Conservation (phyloP, 495 filamentous ascomycete genomes). For the Penicillium soppii region DNA sequence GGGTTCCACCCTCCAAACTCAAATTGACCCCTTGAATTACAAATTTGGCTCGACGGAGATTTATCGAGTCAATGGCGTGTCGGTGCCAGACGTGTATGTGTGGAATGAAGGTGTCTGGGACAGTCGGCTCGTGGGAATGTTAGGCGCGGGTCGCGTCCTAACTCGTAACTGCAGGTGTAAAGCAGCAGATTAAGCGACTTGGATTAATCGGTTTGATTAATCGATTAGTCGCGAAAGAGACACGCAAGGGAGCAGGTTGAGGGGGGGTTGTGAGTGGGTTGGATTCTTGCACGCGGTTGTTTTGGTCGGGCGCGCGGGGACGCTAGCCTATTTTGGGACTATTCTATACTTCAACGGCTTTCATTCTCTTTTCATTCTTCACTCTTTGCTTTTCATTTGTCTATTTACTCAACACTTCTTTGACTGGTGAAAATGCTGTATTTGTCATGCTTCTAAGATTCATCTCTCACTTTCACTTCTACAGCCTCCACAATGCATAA, state of each 20-base stretch:
- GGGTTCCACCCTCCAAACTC: not conserved
- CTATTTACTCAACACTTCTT: not conserved
- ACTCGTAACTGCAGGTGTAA: not conserved
- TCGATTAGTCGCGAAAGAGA: constrained; percentile 1
- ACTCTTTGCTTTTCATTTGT: not conserved
- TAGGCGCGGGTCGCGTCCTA: constrained; percentile 10
- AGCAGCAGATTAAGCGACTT: constrained; percentile 3
- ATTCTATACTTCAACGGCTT: constrained; percentile 9
- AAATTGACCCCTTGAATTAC: not conserved
- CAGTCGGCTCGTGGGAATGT: constrained; percentile 5
- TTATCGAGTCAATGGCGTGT: not conserved
- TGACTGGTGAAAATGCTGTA: not conserved
- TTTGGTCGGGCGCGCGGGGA: constrained; percentile 51
- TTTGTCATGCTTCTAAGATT: not conserved
- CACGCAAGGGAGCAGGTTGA: constrained; percentile 20
- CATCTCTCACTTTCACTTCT: not conserved
- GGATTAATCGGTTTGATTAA: too few species aligned
- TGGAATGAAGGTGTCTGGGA: not conserved
- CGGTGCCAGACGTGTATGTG: not conserved
- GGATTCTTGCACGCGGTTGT: constrained; percentile 47
- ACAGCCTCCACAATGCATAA: constrained; percentile 10
- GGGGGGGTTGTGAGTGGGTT: constrained; percentile 24
- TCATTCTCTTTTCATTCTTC: not conserved
- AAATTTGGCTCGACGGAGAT: not conserved
- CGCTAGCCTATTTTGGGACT: constrained; percentile 40